Evolutionary conservation across 1,284 basidiomycete genomes (phyloP).

Genomic region (Ceratobasidium sp.): DNA sequence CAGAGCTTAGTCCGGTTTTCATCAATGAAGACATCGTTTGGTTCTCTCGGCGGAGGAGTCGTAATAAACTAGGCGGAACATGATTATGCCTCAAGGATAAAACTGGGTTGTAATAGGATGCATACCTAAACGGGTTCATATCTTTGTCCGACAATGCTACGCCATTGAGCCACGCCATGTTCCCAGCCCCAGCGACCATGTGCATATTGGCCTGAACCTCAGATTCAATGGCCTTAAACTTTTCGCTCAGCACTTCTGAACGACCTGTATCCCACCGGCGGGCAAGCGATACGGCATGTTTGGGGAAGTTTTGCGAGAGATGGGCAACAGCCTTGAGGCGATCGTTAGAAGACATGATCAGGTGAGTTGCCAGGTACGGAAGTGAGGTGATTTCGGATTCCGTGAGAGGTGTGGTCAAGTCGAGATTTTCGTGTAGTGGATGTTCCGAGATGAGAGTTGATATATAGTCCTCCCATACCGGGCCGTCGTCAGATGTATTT

Average conservation of each 20-base stretch:
- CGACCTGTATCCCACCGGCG: constrained; percentile 54
- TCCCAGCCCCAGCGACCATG: constrained; percentile 61
- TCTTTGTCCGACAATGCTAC: constrained; percentile 65
- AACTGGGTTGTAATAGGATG: constrained; percentile 19
- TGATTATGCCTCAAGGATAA: not conserved
- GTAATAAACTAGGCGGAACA: constrained; percentile 60
- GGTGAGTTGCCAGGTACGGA: constrained; percentile 54
- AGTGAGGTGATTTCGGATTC: constrained; percentile 61
- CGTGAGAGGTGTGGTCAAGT: constrained; percentile 64
- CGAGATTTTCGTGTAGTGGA: constrained; percentile 54
- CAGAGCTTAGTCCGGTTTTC: constrained; percentile 64
- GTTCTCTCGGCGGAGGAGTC: constrained; percentile 76
- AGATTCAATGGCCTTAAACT: constrained; percentile 53
- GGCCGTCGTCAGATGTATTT: constrained; percentile 56
- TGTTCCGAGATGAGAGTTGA: constrained; percentile 45
- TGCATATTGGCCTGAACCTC: constrained; percentile 67
- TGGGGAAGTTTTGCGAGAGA: constrained; percentile 88
- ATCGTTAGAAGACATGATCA: constrained; percentile 66
- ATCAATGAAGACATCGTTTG: constrained; percentile 66
- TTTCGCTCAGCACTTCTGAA: constrained; percentile 57
- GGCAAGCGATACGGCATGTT: constrained; percentile 74
- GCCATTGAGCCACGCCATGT: constrained; percentile 81
- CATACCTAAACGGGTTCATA: constrained; percentile 70
- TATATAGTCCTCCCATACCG: constrained; percentile 37
- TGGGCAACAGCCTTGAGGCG: constrained; percentile 69